phyloP scores from a whole-genome alignment of 441 rosid genomes.

The Erysimum cheiri region DNA sequence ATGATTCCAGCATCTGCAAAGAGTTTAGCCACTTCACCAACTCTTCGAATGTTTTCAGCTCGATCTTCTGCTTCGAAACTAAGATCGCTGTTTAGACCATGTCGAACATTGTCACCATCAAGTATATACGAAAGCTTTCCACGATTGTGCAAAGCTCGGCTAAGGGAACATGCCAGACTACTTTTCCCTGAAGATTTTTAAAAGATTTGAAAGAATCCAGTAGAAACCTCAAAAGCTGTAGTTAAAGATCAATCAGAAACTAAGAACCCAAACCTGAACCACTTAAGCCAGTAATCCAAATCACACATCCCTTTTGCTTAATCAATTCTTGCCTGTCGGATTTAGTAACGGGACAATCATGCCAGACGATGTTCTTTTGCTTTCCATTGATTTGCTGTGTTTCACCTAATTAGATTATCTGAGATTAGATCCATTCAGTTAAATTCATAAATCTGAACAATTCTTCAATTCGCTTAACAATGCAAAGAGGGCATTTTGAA shows the following conservation, averaged over 20 bases:
- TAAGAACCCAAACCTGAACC: conserved; percentile 67
- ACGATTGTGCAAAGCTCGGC: conserved; percentile 50
- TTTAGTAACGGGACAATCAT: conserved; percentile 57
- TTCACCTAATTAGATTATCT: conserved; percentile 49
- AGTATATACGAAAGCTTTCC: conserved; percentile 66
- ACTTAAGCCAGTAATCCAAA: conserved; percentile 82
- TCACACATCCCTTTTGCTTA: conserved; percentile 72
- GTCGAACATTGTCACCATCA: conserved; percentile 75
- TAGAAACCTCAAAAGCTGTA: neutral
- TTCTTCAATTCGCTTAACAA: neutral
- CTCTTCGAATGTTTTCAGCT: conserved; percentile 63
- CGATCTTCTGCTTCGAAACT: conserved; percentile 65
- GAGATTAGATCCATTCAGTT: neutral
- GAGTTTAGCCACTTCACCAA: conserved; percentile 72
- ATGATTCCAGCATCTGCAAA: conserved; percentile 76
- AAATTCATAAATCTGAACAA: neutral
- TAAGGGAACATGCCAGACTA: conserved; percentile 64
- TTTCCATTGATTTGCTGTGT: conserved; percentile 49
- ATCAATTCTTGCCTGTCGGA: conserved; percentile 57
- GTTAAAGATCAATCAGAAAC: neutral
- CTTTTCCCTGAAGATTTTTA: conserved; percentile 55
- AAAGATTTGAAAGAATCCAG: neutral
- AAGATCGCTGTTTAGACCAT: conserved; percentile 67
- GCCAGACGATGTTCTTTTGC: conserved; percentile 71
- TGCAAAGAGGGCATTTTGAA: neutral